These are phyloP conservation scores for Lumnitzera littorea DNA, from an alignment of 345 rosid species.

Conservation along the genomic window DNA sequence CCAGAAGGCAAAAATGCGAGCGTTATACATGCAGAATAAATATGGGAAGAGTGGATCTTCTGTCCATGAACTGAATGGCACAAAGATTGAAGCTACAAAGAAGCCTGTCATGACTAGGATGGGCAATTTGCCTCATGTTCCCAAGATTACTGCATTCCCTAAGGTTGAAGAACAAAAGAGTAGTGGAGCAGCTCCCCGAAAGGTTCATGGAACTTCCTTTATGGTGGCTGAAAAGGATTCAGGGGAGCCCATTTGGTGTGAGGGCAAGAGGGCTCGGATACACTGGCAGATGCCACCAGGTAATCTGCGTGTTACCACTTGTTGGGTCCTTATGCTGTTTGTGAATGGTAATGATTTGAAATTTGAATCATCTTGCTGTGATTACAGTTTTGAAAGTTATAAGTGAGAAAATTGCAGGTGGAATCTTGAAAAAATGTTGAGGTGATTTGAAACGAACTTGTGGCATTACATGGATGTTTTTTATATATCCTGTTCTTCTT, in stretches of 20 bases:
- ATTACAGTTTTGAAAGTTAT: no score
- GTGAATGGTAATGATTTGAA: not conserved
- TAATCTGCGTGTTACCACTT: constrained; percentile 23
- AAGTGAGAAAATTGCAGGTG: no score
- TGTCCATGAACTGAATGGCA: constrained; percentile 33
- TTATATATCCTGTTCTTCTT: no score
- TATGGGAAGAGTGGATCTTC: constrained; percentile 47
- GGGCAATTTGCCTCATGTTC: constrained; percentile 16
- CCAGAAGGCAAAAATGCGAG: constrained; percentile 96
- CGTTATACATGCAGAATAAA: constrained; percentile 73
- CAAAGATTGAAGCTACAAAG: constrained; percentile 30
- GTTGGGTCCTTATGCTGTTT: constrained; percentile 3
- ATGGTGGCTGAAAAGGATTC: constrained; percentile 27
- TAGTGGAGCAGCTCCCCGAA: not conserved
- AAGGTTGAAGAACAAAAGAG: constrained; percentile 34
- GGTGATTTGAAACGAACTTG: no score
- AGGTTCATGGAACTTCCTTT: constrained; percentile 18
- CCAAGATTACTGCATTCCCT: constrained; percentile 23
- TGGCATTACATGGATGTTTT: no score
- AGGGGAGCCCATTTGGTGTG: constrained; percentile 37
- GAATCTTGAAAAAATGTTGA: no score
- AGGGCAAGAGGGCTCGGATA: constrained; percentile 44
- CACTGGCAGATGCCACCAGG: constrained; percentile 84
- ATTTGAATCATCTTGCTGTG: no score
- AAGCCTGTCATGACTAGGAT: constrained; percentile 28